These are phyloP conservation scores for Alternaria novae-zelandiae DNA, from an alignment of 2,329 filamentous ascomycete species.

Conservation along the genomic window DNA sequence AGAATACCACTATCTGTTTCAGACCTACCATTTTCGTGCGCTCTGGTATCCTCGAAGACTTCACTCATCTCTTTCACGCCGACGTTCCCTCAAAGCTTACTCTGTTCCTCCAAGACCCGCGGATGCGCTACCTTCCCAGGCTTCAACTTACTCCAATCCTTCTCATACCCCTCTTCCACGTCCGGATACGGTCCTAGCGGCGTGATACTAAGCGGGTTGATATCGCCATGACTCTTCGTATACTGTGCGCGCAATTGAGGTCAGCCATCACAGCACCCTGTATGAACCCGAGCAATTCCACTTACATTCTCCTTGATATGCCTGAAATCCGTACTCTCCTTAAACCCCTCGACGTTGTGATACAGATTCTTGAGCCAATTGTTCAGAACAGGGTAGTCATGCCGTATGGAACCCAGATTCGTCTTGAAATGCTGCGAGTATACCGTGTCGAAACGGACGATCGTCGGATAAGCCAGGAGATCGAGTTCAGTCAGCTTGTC, in stretches of 20 bases:
- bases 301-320: slow-evolving; percentile 71
- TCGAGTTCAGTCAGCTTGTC: slow-evolving; percentile 65
- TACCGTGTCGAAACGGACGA: slow-evolving; percentile 66
- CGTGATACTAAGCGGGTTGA: slow-evolving; percentile 69
- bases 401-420: slow-evolving; percentile 66
- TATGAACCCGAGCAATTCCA: background rate
- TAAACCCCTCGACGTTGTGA: slow-evolving; percentile 62
- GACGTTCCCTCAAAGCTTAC: slow-evolving; percentile 25
- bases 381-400: slow-evolving; percentile 65
- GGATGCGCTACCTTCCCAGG: slow-evolving; percentile 57
- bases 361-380: slow-evolving; percentile 68
- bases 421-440: slow-evolving; percentile 73
- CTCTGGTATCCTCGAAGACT: background rate
- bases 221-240: slow-evolving; percentile 65
- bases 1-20: background rate
- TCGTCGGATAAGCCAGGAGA: slow-evolving; percentile 62
- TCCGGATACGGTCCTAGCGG: slow-evolving; percentile 67
- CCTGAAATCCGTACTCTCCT: slow-evolving; percentile 66
- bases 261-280: background rate
- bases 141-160: slow-evolving; percentile 56
- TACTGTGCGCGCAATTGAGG: slow-evolving; percentile 45
- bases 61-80: background rate
- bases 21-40: too few relatives aligned
- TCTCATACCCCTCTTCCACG: slow-evolving; percentile 60
- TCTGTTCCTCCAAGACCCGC: slow-evolving; percentile 37